Conservation (phyloP, 441 rosid species). For the Iberis amara region DNA sequence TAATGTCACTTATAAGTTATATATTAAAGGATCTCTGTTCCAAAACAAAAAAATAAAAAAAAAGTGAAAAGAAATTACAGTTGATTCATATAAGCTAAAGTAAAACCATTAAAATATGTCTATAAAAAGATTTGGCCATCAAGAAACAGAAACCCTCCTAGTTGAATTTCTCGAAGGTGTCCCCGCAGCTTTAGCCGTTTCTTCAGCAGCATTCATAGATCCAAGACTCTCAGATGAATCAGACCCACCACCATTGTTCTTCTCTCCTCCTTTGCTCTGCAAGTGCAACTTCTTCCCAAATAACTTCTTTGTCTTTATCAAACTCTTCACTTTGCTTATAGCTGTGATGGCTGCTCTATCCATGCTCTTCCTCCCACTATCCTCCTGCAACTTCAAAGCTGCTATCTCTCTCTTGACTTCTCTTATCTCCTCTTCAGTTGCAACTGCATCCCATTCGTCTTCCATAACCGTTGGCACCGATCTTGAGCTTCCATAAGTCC, state of each 20-base stretch:
- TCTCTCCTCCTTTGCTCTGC: slow-evolving; percentile 42
- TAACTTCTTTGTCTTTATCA: slow-evolving; percentile 64
- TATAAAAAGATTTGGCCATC: slow-evolving; percentile 16
- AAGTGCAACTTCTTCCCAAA: slow-evolving; percentile 37
- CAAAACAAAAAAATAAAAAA: not conserved
- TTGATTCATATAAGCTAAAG: slow-evolving; percentile 19
- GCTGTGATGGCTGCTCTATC: slow-evolving; percentile 34
- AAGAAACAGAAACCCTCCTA: slow-evolving; percentile 67
- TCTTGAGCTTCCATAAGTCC: slow-evolving; percentile 58
- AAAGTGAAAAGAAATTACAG: slow-evolving; percentile 8
- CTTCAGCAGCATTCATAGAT: slow-evolving; percentile 42
- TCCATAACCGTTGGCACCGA: slow-evolving; percentile 54
- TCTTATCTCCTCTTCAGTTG: slow-evolving; percentile 63
- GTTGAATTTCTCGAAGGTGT: slow-evolving; percentile 58
- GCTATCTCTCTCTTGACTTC: slow-evolving; percentile 63
- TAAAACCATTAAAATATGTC: slow-evolving; percentile 11
- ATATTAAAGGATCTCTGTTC: slow-evolving; percentile 3
- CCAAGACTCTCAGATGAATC: slow-evolving; percentile 69
- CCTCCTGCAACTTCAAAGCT: slow-evolving; percentile 41
- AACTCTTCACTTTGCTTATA: slow-evolving; percentile 53
- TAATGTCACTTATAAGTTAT: slow-evolving; percentile 5
- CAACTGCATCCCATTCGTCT: slow-evolving; percentile 76
- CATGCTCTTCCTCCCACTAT: slow-evolving; percentile 36
- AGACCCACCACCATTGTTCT: slow-evolving; percentile 38
- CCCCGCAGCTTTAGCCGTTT: slow-evolving; percentile 37